A percentile compares a stretch with the other conserved stretches of the same genome.
Evolutionary conservation across 345 rosid species (phyloP).

Genomic region (Kernera saxatilis): DNA sequence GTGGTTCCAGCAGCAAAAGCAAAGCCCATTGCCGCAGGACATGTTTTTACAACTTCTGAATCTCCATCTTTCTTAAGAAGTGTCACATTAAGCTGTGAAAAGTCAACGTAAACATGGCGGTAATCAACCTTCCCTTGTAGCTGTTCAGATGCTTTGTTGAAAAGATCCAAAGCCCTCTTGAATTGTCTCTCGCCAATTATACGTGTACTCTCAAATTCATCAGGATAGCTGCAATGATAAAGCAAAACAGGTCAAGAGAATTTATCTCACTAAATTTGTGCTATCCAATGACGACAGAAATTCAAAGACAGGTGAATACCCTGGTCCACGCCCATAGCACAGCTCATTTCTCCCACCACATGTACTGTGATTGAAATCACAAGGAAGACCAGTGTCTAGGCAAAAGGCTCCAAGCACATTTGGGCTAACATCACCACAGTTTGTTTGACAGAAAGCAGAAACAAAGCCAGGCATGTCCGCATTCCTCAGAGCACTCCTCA

Average conservation of each 20-base stretch:
- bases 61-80: conserved; percentile 53
- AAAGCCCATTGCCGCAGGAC: conserved; percentile 99
- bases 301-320: conserved; percentile 42
- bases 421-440: conserved; percentile 99
- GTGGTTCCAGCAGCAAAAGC: conserved; percentile 98
- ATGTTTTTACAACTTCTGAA: conserved; percentile 69
- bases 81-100: conserved; percentile 83
- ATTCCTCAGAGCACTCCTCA: conserved; percentile 72
- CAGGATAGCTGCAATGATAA: conserved; percentile 59
- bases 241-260: conserved; percentile 11
- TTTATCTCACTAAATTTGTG: background rate
- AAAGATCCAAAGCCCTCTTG: conserved; percentile 72
- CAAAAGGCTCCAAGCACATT: conserved; percentile 97
- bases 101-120: conserved; percentile 70
- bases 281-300: background rate
- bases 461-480: conserved; percentile 83
- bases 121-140: conserved; percentile 73
- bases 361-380: conserved; percentile 98
- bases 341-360: conserved; percentile 89
- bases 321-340: conserved; percentile 97
- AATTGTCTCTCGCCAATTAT: conserved; percentile 94
- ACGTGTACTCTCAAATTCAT: conserved; percentile 95
- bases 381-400: conserved; percentile 78
- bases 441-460: conserved; percentile 94
- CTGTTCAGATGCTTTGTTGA: conserved; percentile 72